Percentiles rank a stretch among this genome's conserved stretches.
phyloP scores from a whole-genome alignment of 257 asterid species.

The Verbascum thapsus region DNA sequence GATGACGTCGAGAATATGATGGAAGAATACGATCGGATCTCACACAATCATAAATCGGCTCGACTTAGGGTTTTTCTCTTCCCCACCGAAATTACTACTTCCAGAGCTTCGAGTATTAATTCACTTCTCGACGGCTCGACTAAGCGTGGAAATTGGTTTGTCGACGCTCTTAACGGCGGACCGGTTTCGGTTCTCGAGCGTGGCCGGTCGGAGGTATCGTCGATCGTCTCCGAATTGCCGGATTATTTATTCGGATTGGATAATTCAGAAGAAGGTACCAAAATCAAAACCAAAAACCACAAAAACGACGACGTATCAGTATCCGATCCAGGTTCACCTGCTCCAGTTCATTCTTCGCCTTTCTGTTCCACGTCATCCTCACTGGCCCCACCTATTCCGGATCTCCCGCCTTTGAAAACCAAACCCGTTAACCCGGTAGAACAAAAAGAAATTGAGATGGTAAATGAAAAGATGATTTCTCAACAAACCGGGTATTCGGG shows the following conservation, averaged over 20 bases:
- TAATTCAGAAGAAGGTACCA: conserved; percentile 53
- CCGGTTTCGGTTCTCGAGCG: conserved; percentile 60
- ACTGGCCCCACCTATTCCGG: conserved; percentile 70
- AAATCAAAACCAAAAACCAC: conserved; percentile 32
- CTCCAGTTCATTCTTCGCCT: conserved; percentile 61
- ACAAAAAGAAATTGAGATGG: conserved; percentile 17
- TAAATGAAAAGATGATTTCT: conserved; percentile 34
- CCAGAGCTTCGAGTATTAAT: conserved; percentile 63
- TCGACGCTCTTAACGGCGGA: conserved; percentile 84
- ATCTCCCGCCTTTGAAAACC: conserved; percentile 85
- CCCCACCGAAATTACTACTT: conserved; percentile 39
- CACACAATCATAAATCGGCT: conserved; percentile 40
- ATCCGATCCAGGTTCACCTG: conserved; percentile 87
- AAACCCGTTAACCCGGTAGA: conserved; percentile 38
- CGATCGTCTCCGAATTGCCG: conserved; percentile 84
- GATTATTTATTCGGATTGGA: conserved; percentile 89
- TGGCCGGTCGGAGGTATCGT: conserved; percentile 86
- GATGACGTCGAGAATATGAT: conserved; percentile 71
- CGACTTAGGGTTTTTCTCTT: conserved; percentile 56
- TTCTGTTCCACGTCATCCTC: conserved; percentile 75
- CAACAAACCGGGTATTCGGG: conserved; percentile 59
- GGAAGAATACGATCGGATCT: conserved; percentile 57
- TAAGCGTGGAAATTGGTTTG: conserved; percentile 86
- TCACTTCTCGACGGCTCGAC: conserved; percentile 87
- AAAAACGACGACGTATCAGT: conserved; percentile 47